Conservation (phyloP, 257 asterid genomes). For the Gentiana macrophylla region DNA sequence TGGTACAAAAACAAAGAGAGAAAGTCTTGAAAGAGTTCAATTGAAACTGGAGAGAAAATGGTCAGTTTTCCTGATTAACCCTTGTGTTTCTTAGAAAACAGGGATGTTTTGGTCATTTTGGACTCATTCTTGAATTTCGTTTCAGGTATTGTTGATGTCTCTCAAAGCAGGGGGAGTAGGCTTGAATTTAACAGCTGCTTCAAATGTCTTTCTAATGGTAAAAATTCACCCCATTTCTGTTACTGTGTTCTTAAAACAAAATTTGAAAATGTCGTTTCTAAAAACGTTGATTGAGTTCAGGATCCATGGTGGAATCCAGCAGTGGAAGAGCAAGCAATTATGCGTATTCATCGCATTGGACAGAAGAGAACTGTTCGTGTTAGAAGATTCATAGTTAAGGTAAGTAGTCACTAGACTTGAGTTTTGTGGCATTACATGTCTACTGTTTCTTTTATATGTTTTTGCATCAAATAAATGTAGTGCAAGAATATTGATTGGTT, state of each 20-base stretch:
- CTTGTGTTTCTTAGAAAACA: not conserved
- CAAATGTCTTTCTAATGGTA: slow-evolving; percentile 81
- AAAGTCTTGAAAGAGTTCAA: slow-evolving; percentile 65
- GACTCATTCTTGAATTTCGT: not conserved
- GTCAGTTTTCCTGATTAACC: slow-evolving; percentile 16
- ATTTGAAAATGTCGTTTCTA: not conserved
- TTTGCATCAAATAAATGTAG: not conserved
- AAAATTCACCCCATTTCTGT: not conserved
- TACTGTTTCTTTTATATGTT: not conserved
- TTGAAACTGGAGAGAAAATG: slow-evolving; percentile 45
- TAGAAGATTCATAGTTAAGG: slow-evolving; percentile 82
- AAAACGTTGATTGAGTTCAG: slow-evolving; percentile 15
- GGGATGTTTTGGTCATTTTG: too few species aligned
- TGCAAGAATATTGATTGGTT: not conserved
- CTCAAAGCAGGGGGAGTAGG: slow-evolving; percentile 86
- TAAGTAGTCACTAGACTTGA: slow-evolving; percentile 1
- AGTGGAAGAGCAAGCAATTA: slow-evolving; percentile 87
- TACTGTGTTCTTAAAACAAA: not conserved
- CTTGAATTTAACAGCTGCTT: slow-evolving; percentile 79
- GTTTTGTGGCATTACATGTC: too few species aligned
- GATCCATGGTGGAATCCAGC: slow-evolving; percentile 99
- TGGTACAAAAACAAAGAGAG: slow-evolving; percentile 55
- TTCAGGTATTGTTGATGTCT: slow-evolving; percentile 63
- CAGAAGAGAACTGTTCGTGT: slow-evolving; percentile 71
- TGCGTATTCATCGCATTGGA: slow-evolving; percentile 84